Conservation (phyloP, 805 yeast genomes). For the Metschnikowia chrysomelidarum region DNA sequence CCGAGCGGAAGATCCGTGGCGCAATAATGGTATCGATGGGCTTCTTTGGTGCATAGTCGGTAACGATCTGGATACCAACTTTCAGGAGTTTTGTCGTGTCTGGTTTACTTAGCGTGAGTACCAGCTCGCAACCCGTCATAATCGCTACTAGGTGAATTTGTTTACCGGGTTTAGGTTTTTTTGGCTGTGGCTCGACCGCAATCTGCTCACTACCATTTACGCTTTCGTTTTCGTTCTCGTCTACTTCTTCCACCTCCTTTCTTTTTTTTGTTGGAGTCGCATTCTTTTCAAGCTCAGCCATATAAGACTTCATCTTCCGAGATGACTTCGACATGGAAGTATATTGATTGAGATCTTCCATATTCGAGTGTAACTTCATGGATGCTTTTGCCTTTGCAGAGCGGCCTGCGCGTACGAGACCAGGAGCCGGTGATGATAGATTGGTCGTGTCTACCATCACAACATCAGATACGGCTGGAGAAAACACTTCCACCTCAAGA, state of each 20-base stretch:
- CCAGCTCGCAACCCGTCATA: constrained; percentile 64
- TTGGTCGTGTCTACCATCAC: constrained; percentile 1
- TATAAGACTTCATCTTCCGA: constrained; percentile 35
- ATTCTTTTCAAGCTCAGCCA: constrained; percentile 32
- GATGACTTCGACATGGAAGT: constrained; percentile 50
- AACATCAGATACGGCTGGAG: background rate
- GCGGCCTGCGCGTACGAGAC: constrained; percentile 27
- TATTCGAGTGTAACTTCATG: constrained; percentile 60
- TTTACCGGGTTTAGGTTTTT: constrained; percentile 14
- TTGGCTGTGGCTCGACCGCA: constrained; percentile 9
- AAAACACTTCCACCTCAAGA: too few species aligned
- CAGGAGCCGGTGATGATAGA: constrained; percentile 3
- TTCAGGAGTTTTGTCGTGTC: constrained; percentile 44
- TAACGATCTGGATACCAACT: constrained; percentile 57
- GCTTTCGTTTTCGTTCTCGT: background rate
- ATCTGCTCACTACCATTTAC: background rate
- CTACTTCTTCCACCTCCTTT: constrained; percentile 1
- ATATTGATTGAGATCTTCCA: constrained; percentile 64
- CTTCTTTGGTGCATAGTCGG: constrained; percentile 40
- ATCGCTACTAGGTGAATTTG: constrained; percentile 44
- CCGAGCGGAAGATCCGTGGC: constrained; percentile 81
- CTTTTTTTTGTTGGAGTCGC: constrained; percentile 8
- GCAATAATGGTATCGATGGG: constrained; percentile 58
- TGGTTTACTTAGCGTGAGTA: constrained; percentile 33
- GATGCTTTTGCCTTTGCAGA: constrained; percentile 70